A percentile compares a stretch with the other conserved stretches of the same genome.
These are phyloP conservation scores for Lathyrus aphaca DNA, from an alignment of 306 rosid genomes.

Conservation along the genomic window DNA sequence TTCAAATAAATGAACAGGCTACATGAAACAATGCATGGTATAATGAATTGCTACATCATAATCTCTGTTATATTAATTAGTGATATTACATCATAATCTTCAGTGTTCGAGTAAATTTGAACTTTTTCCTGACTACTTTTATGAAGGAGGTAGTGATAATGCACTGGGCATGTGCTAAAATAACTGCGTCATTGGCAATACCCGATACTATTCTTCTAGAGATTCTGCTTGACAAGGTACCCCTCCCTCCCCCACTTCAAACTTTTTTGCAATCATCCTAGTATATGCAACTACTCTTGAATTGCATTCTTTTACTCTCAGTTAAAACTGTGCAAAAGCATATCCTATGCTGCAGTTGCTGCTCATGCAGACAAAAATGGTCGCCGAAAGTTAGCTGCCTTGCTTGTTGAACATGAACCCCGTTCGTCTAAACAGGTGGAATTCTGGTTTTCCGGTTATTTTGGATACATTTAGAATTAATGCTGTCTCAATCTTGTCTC, in stretches of 20 bases:
- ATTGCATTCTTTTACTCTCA: conserved; percentile 41
- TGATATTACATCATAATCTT: no score
- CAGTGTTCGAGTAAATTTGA: conserved; percentile 17
- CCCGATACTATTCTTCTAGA: conserved; percentile 86
- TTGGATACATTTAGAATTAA: conserved; percentile 7
- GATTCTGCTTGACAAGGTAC: conserved; percentile 89
- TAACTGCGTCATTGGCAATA: conserved; percentile 80
- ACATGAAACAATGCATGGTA: neutral
- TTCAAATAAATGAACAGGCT: conserved; percentile 12
- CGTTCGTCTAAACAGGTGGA: conserved; percentile 96
- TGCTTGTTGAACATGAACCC: conserved; percentile 97
- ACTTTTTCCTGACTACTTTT: conserved; percentile 40
- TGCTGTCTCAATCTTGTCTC: neutral
- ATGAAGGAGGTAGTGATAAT: conserved; percentile 93
- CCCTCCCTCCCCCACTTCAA: conserved; percentile 29
- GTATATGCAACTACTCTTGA: conserved; percentile 27
- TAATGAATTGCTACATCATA: conserved; percentile 16
- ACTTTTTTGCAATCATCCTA: conserved; percentile 33
- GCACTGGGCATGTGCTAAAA: conserved; percentile 99
- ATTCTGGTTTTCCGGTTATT: conserved; percentile 24
- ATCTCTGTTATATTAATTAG: no score
- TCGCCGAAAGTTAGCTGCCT: conserved; percentile 92
- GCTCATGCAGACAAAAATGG: conserved; percentile 97
- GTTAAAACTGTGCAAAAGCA: conserved; percentile 92
- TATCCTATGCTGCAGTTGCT: conserved; percentile 98